Evolutionary conservation across 2,329 filamentous ascomycete genomes (phyloP).

Genomic region (Byssochlamys sp.): DNA sequence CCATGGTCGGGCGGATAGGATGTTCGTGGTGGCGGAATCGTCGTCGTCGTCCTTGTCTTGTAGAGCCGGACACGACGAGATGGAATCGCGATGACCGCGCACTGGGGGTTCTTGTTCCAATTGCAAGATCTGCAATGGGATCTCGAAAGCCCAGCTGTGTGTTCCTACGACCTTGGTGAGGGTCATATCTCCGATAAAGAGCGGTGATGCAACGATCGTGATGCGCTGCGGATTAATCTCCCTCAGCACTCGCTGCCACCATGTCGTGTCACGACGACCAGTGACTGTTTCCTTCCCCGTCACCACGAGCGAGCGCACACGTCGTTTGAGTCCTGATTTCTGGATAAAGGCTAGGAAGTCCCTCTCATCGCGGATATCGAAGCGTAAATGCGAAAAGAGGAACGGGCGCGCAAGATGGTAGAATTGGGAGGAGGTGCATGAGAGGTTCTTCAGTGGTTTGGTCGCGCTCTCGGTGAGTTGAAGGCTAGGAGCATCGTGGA

Average conservation of each 20-base stretch:
- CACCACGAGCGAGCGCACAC: conserved; percentile 42
- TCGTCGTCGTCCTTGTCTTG: conserved; percentile 11
- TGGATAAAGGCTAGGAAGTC: conserved; percentile 33
- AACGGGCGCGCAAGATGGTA: conserved; percentile 42
- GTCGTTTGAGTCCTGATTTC: conserved; percentile 19
- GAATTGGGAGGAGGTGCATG: conserved; percentile 47
- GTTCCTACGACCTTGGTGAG: conserved; percentile 48
- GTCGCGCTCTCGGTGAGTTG: conserved; percentile 31
- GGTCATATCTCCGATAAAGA: conserved; percentile 52
- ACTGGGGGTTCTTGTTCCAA: conserved; percentile 22
- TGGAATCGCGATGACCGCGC: conserved; percentile 4
- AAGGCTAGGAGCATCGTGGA: conserved; percentile 43
- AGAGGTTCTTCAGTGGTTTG: conserved; percentile 46
- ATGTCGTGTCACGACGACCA: conserved; percentile 24
- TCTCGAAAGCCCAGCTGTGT: conserved; percentile 56
- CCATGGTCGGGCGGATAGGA: conserved; percentile 58
- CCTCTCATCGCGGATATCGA: conserved; percentile 26
- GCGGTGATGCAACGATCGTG: conserved; percentile 52
- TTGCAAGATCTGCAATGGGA: conserved; percentile 52
- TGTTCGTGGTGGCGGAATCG: conserved; percentile 3
- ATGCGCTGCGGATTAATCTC: conserved; percentile 46
- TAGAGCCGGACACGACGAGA: conserved; percentile 13
- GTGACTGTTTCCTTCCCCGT: conserved; percentile 35
- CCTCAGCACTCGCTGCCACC: conserved; percentile 50
- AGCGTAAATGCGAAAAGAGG: conserved; percentile 49